Conservation (phyloP, 1,139 yeast genomes). For the Hansenula lynferdii region DNA sequence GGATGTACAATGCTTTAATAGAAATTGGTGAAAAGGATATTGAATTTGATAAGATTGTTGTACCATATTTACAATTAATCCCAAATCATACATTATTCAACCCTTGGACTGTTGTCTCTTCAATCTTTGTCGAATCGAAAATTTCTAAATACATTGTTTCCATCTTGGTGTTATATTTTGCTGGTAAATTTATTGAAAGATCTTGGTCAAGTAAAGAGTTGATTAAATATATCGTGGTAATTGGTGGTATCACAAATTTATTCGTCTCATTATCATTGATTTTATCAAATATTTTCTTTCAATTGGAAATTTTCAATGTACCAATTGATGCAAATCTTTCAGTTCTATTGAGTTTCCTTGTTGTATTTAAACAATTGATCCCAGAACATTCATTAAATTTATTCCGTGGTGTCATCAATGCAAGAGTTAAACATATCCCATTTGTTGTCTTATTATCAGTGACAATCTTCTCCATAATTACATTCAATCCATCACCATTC, state of each 20-base stretch:
- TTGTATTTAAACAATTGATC: constrained; percentile 80
- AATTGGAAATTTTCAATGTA: constrained; percentile 20
- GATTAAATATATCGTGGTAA: constrained; percentile 50
- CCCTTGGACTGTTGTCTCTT: constrained; percentile 75
- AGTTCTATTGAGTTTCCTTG: constrained; percentile 69
- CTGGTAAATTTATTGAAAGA: constrained; percentile 47
- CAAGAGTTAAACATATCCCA: constrained; percentile 73
- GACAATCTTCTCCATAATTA: constrained; percentile 38
- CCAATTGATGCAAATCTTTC: constrained; percentile 72
- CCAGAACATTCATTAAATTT: constrained; percentile 83
- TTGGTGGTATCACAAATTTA: constrained; percentile 58
- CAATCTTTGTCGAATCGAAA: constrained; percentile 68
- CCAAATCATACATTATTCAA: constrained; percentile 55
- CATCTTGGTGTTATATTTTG: constrained; percentile 43
- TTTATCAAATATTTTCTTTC: constrained; percentile 32
- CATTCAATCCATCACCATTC: constrained; percentile 45
- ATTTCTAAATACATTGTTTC: constrained; percentile 47
- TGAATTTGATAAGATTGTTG: constrained; percentile 36
- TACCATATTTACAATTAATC: constrained; percentile 66
- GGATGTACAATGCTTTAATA: constrained; percentile 20
- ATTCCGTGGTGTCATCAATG: constrained; percentile 56
- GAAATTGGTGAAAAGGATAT: constrained; percentile 15
- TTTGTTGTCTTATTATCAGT: constrained; percentile 48
- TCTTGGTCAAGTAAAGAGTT: constrained; percentile 59
- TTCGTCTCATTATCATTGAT: constrained; percentile 34